These are phyloP conservation scores for Termitomyces heimii DNA, from an alignment of 768 basidiomycete species.

Conservation along the genomic window DNA sequence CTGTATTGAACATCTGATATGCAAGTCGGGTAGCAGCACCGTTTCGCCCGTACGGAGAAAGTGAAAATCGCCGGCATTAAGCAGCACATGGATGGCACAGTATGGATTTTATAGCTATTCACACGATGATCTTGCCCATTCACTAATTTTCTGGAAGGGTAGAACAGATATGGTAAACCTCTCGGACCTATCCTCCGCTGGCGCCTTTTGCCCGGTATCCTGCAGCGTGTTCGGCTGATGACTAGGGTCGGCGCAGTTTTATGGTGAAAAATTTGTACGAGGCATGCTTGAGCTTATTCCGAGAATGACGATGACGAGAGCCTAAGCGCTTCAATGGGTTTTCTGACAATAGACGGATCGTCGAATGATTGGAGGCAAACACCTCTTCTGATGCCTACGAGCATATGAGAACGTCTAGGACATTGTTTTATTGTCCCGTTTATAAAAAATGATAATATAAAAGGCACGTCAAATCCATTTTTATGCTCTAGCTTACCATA, in stretches of 20 bases:
- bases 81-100: no score
- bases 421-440: not conserved
- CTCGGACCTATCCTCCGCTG: not conserved
- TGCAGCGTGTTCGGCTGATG: not conserved
- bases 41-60: no score
- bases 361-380: not conserved
- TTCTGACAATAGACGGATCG: not conserved
- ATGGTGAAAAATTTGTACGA: not conserved
- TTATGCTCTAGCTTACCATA: not conserved
- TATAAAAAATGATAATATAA: not conserved
- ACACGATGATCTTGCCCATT: no score
- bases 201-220: not conserved
- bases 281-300: not conserved
- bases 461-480: not conserved
- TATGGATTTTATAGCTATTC: no score
- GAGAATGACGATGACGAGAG: not conserved
- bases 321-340: not conserved
- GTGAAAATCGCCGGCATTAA: no score
- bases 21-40: no score
- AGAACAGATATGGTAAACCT: not conserved
- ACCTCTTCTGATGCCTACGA: not conserved
- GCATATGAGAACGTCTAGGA: not conserved
- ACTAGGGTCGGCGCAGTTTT: not conserved
- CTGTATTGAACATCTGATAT: no score
- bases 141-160: not conserved